A percentile compares a stretch with the other conserved stretches of the same genome.
Conservation (phyloP, 139 green algal genomes). For the Mychonastes homosphaera region DNA sequence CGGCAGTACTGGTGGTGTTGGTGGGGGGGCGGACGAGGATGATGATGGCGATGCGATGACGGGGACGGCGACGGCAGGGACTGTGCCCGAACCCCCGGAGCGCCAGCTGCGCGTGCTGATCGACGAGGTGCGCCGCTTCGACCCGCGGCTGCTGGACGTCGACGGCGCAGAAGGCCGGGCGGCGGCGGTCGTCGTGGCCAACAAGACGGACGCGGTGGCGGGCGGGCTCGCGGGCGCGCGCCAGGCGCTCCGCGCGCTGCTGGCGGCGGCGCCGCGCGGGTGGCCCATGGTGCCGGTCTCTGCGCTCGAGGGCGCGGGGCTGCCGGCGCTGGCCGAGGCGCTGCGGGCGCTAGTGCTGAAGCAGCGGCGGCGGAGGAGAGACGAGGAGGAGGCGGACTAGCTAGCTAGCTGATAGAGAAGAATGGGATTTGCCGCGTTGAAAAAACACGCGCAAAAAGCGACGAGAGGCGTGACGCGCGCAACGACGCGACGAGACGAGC, state of each 20-base stretch:
- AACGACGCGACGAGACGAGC: too few species aligned
- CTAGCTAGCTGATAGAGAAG: too few species aligned
- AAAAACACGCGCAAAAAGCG: too few species aligned
- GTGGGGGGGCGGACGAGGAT: neutral
- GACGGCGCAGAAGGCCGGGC: too few species aligned
- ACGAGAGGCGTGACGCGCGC: too few species aligned
- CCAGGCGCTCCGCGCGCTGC: conserved; percentile 13
- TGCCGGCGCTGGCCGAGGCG: conserved; percentile 16
- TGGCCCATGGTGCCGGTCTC: conserved; percentile 32
- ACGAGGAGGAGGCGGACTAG: conserved; percentile 1
- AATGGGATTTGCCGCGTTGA: too few species aligned
- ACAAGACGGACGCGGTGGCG: conserved; percentile 45
- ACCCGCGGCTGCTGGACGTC: conserved; percentile 14
- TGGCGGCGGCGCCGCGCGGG: conserved; percentile 14
- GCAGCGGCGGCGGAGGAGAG: neutral
- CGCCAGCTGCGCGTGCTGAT: neutral
- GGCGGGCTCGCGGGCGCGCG: conserved; percentile 10
- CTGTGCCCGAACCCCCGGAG: neutral
- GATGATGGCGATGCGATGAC: neutral
- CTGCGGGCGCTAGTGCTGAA: conserved; percentile 4
- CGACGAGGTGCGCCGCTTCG: conserved; percentile 43
- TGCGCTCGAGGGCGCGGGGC: conserved; percentile 9
- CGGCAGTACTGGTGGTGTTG: neutral
- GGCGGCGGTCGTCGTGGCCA: conserved; percentile 48
- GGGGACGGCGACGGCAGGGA: neutral